A percentile compares a stretch with the other conserved stretches of the same genome.
Evolutionary conservation across 2,329 filamentous ascomycete genomes (phyloP).

Genomic region (Arthrinium puccinioides): DNA sequence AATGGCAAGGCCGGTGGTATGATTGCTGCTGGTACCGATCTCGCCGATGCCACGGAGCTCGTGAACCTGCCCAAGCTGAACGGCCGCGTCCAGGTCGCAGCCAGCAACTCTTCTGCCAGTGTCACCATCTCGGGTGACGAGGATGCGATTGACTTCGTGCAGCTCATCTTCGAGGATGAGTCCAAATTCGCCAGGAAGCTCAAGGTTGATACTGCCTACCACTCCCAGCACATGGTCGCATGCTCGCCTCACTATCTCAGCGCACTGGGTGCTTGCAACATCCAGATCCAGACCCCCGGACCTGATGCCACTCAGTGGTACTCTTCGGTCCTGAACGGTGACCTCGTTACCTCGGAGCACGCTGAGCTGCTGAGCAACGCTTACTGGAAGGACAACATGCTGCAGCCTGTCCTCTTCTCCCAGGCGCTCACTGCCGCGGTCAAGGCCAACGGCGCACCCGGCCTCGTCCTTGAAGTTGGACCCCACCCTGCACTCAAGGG

Average conservation of each 20-base stretch:
- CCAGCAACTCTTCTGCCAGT: conserved; percentile 16
- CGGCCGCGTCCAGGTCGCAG: conserved; percentile 16
- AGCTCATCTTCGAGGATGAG: conserved; percentile 9
- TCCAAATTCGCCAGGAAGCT: conserved; percentile 15
- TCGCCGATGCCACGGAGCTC: background rate
- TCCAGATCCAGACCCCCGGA: conserved; percentile 3
- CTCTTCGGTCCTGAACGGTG: conserved; percentile 3
- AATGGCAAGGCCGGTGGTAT: conserved; percentile 37
- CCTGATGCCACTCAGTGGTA: conserved; percentile 2
- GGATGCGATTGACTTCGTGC: conserved; percentile 13
- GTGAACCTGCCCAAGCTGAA: conserved; percentile 29
- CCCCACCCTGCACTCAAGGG: conserved; percentile 10
- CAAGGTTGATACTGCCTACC: conserved; percentile 15
- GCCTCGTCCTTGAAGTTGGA: conserved; percentile 8
- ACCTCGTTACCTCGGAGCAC: conserved; percentile 1
- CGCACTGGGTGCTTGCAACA: conserved; percentile 1
- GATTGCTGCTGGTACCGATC: conserved; percentile 39
- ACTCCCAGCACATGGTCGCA: conserved; percentile 16
- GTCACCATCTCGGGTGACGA: conserved; percentile 15
- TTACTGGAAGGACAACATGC: conserved; percentile 9
- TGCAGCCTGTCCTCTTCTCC: conserved; percentile 8
- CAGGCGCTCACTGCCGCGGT: conserved; percentile 6
- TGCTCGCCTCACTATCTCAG: conserved; percentile 3
- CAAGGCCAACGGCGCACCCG: conserved; percentile 1
- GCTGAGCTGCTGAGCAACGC: background rate